phyloP scores from a whole-genome alignment of 2,329 filamentous ascomycete genomes.

The Calycina marina region DNA sequence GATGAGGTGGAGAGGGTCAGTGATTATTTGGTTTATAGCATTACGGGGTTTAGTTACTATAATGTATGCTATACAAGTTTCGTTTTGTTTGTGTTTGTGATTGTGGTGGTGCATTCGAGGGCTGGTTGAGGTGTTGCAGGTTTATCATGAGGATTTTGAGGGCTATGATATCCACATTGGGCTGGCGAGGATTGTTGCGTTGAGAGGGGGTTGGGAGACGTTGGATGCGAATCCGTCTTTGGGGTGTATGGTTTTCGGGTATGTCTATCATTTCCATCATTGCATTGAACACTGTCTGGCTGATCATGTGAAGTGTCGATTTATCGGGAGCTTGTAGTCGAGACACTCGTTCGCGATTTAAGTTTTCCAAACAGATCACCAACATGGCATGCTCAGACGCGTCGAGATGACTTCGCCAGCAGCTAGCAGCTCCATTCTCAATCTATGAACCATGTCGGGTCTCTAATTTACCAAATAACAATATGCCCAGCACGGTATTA shows the following conservation, averaged over 20 bases:
- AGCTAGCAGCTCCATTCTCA: no score
- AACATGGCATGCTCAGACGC: background rate
- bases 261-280: no score
- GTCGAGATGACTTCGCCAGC: no score
- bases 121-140: no score
- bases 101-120: no score
- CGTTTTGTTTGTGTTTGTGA: no score
- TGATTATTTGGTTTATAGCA: background rate
- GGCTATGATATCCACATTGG: background rate
- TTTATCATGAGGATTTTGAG: background rate
- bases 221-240: background rate
- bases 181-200: background rate
- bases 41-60: background rate
- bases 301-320: no score
- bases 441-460: no score
- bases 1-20: background rate
- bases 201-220: background rate
- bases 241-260: background rate
- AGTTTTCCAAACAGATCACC: background rate
- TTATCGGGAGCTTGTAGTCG: conserved; percentile 2
- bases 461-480: no score
- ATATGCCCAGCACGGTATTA: no score
- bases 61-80: background rate
- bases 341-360: conserved; percentile 2
- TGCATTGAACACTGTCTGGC: no score